Conservation (phyloP, 2,329 filamentous ascomycete genomes). For the Colletotrichum siamense region DNA sequence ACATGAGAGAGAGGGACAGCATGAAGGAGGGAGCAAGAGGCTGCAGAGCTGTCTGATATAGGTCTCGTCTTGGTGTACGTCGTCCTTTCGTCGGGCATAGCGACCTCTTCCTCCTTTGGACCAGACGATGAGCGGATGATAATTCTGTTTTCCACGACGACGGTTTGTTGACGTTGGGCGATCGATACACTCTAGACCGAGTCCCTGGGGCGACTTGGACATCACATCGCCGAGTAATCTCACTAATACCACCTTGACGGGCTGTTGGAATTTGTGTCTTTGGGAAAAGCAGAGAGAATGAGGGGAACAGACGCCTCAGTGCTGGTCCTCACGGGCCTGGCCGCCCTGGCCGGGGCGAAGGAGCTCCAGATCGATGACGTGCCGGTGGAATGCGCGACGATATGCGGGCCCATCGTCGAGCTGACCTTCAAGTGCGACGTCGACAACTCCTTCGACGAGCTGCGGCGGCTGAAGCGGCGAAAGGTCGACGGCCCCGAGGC, state of each 20-base stretch:
- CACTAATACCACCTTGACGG: neutral
- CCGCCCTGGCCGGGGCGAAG: constrained; percentile 31
- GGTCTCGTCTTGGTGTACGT: neutral
- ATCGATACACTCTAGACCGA: neutral
- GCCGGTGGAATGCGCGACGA: constrained; percentile 43
- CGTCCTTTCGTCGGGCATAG: neutral
- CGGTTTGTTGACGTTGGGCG: neutral
- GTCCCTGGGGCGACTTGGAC: neutral
- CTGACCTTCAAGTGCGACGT: constrained; percentile 41
- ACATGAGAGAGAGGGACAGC: neutral
- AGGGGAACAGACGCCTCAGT: constrained; percentile 33
- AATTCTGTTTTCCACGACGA: neutral
- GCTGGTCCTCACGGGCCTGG: constrained; percentile 33
- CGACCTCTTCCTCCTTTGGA: neutral
- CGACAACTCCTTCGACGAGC: constrained; percentile 24
- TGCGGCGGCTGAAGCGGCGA: constrained; percentile 31
- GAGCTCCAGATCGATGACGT: constrained; percentile 40
- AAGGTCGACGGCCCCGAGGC: constrained; percentile 1
- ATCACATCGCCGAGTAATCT: neutral
- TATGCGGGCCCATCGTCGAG: constrained; percentile 49
- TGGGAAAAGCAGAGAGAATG: neutral
- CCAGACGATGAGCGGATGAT: constrained; percentile 3
- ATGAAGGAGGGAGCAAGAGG: neutral
- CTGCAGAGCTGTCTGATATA: constrained; percentile 8
- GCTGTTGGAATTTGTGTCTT: fast-evolving